phyloP scores from a whole-genome alignment of 176 grass and related monocot species.

The Carex kokanica region DNA sequence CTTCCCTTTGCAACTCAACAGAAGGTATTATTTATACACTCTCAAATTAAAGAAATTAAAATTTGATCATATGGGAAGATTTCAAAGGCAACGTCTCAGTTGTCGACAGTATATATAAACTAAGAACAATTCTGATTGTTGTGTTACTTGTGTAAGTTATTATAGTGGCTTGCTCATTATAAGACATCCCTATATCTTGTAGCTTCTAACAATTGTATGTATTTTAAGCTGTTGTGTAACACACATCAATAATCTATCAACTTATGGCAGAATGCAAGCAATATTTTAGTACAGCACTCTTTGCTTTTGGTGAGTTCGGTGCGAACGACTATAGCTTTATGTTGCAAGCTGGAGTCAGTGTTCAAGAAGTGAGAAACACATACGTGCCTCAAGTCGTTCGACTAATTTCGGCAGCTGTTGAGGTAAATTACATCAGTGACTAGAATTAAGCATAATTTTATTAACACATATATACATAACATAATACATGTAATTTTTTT shows the following conservation, averaged over 20 bases:
- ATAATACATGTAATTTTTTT: too few relatives aligned
- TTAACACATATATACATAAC: not conserved
- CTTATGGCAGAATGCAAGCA: slow-evolving; percentile 30
- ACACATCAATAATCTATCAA: not conserved
- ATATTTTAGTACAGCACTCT: slow-evolving; percentile 35
- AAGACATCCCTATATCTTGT: too few relatives aligned
- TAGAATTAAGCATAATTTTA: not conserved
- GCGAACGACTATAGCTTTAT: slow-evolving; percentile 39
- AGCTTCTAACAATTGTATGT: too few relatives aligned
- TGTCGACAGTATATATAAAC: too few relatives aligned
- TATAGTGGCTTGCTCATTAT: too few relatives aligned
- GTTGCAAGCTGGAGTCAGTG: not conserved
- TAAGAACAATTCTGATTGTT: too few relatives aligned
- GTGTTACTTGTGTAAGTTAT: too few relatives aligned
- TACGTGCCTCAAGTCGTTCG: slow-evolving; percentile 24
- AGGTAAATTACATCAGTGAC: slow-evolving; percentile 30
- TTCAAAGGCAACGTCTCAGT: not conserved
- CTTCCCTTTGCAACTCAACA: not conserved
- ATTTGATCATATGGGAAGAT: not conserved
- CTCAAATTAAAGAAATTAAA: not conserved
- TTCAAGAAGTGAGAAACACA: slow-evolving; percentile 10
- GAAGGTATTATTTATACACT: not conserved
- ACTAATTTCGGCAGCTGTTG: slow-evolving; percentile 28
- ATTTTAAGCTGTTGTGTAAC: not conserved
- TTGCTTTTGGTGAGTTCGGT: slow-evolving; percentile 37